Evolutionary conservation across 1,139 yeast species (phyloP).

Genomic region (Nakaseomyces bracarensis): DNA sequence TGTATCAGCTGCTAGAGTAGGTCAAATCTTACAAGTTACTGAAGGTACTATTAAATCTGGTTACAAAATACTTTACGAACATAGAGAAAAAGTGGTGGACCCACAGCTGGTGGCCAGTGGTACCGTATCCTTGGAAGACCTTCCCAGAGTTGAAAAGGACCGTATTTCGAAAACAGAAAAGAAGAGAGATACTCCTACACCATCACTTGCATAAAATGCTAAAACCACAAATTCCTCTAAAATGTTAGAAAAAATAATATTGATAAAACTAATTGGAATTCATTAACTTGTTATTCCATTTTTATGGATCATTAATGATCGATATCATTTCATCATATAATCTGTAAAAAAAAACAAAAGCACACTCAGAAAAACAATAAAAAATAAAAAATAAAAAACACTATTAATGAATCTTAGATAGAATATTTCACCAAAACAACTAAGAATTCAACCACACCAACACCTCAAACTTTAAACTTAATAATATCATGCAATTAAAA

Average conservation of each 20-base stretch:
- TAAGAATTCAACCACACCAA: no score
- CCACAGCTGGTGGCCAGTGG: slow-evolving; percentile 73
- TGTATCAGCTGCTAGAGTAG: slow-evolving; percentile 63
- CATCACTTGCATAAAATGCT: neutral
- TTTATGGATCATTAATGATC: no score
- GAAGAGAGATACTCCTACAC: slow-evolving; percentile 9
- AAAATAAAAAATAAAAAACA: no score
- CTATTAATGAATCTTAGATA: no score
- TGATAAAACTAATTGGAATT: no score
- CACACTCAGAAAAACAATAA: no score
- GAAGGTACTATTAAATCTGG: slow-evolving; percentile 96
- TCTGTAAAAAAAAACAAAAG: no score
- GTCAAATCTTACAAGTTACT: slow-evolving; percentile 94
- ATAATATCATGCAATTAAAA: no score
- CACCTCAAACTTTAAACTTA: no score
- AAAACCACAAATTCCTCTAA: neutral
- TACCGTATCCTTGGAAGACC: slow-evolving; percentile 51
- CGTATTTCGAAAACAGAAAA: slow-evolving; percentile 16
- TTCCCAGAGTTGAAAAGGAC: slow-evolving; percentile 42
- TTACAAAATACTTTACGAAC: slow-evolving; percentile 74
- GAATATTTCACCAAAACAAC: no score
- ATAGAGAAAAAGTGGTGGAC: slow-evolving; percentile 62
- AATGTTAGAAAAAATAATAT: neutral
- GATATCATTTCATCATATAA: no score
- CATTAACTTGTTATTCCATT: no score